phyloP scores from a whole-genome alignment of 2,329 filamentous ascomycete species.

The Cytospora piceae region DNA sequence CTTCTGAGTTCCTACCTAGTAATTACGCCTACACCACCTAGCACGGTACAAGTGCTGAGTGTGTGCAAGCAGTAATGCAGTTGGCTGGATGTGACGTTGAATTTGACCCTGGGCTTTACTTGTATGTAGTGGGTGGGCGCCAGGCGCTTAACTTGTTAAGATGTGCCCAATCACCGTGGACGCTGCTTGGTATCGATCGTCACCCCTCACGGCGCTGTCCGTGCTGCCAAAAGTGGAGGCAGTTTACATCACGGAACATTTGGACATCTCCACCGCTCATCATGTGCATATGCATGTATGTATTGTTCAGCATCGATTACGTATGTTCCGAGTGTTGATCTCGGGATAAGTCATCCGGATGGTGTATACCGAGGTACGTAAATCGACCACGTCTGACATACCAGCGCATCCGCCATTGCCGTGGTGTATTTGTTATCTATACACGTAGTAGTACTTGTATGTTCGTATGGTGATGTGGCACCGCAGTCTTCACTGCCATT shows the following conservation, averaged over 20 bases:
- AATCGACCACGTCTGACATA: background rate
- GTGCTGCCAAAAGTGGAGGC: slow-evolving; percentile 5
- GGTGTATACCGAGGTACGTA: too few species aligned
- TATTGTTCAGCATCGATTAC: background rate
- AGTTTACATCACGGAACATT: background rate
- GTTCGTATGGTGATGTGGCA: too few species aligned
- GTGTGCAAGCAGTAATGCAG: background rate
- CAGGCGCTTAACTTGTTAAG: slow-evolving; percentile 13
- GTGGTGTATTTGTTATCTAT: background rate
- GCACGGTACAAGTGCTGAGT: too few species aligned
- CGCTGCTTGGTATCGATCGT: background rate
- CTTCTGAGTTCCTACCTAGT: background rate
- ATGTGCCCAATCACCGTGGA: slow-evolving; percentile 8
- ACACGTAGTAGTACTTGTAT: background rate
- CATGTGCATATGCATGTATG: background rate
- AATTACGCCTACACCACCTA: background rate
- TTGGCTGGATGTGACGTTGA: background rate
- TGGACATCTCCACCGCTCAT: background rate
- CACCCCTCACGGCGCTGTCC: slow-evolving; percentile 12
- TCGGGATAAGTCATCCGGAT: background rate
- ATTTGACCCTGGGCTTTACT: background rate
- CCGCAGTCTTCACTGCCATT: background rate
- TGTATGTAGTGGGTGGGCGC: slow-evolving; percentile 9
- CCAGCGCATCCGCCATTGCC: background rate
- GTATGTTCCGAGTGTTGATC: background rate